phyloP scores from a whole-genome alignment of 257 asterid genomes.

The Penstemon eatonii region DNA sequence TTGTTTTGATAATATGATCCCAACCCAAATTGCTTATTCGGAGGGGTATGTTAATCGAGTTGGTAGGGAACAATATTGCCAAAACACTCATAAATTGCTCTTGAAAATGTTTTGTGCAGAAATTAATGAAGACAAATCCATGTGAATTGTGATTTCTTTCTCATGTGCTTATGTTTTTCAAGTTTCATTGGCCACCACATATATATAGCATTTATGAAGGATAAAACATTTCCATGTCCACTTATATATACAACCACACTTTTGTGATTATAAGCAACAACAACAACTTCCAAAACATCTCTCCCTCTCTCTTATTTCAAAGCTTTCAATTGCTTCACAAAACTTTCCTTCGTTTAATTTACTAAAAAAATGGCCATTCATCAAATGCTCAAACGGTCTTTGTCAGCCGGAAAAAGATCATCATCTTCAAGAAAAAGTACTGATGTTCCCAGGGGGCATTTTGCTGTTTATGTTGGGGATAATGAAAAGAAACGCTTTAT shows the following conservation, averaged over 20 bases:
- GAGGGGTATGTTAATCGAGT: not conserved
- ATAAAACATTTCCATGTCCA: not conserved
- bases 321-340: not conserved
- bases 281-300: not conserved
- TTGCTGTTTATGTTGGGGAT: slow-evolving; percentile 49
- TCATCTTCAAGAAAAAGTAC: slow-evolving; percentile 2
- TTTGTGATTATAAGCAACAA: not conserved
- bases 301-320: not conserved
- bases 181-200: no score
- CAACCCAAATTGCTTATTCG: no score
- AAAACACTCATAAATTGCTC: no score
- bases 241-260: slow-evolving; percentile 10
- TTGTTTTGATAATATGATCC: no score
- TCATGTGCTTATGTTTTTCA: no score
- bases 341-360: not conserved
- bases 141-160: no score
- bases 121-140: no score
- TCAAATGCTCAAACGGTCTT: slow-evolving; percentile 27
- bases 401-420: slow-evolving; percentile 23
- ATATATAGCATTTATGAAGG: not conserved
- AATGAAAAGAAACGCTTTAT: slow-evolving; percentile 32
- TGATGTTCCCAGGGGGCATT: slow-evolving; percentile 49
- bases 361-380: slow-evolving; percentile 27
- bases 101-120: no score
- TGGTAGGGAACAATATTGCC: no score